phyloP scores from a whole-genome alignment of 2,329 filamentous ascomycete genomes.

The Aspergillus sp. region DNA sequence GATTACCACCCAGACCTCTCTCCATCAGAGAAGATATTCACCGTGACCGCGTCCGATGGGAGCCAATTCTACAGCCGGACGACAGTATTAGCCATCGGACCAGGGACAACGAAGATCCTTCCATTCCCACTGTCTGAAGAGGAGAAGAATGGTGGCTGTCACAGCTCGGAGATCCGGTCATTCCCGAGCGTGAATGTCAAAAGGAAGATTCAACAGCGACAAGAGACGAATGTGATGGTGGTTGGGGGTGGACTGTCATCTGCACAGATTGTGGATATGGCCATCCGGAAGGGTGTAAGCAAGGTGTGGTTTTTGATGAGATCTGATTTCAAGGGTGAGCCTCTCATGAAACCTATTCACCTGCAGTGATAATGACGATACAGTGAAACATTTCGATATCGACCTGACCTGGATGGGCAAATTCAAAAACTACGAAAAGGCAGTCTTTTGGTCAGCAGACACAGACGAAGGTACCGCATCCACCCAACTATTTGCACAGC shows the following conservation, averaged over 20 bases:
- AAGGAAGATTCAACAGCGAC: slow-evolving; percentile 47
- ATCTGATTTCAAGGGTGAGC: slow-evolving; percentile 40
- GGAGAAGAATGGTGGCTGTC: slow-evolving; percentile 50
- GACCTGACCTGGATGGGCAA: slow-evolving; percentile 76
- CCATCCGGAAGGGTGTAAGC: slow-evolving; percentile 58
- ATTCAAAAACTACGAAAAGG: slow-evolving; percentile 72
- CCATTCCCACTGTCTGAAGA: slow-evolving; percentile 36
- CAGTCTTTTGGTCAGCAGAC: slow-evolving; percentile 72
- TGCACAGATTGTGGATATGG: slow-evolving; percentile 66
- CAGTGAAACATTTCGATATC: slow-evolving; percentile 72
- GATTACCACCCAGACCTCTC: slow-evolving; percentile 42
- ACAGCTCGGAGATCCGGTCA: slow-evolving; percentile 59
- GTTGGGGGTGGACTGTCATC: slow-evolving; percentile 73
- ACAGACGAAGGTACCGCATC: slow-evolving; percentile 50
- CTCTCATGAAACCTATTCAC: background rate
- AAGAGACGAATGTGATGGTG: slow-evolving; percentile 61
- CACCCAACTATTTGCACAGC: background rate
- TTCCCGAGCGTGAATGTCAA: slow-evolving; percentile 54
- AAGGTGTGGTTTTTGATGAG: slow-evolving; percentile 70
- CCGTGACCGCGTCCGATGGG: slow-evolving; percentile 52
- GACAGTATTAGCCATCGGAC: slow-evolving; percentile 67
- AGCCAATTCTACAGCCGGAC: slow-evolving; percentile 53
- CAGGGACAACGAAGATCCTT: slow-evolving; percentile 56
- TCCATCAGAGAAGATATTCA: slow-evolving; percentile 56
- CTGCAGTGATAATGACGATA: slow-evolving; percentile 3